Evolutionary conservation across 1,139 yeast genomes (phyloP).

Genomic region (Saccharomyces hybrid): DNA sequence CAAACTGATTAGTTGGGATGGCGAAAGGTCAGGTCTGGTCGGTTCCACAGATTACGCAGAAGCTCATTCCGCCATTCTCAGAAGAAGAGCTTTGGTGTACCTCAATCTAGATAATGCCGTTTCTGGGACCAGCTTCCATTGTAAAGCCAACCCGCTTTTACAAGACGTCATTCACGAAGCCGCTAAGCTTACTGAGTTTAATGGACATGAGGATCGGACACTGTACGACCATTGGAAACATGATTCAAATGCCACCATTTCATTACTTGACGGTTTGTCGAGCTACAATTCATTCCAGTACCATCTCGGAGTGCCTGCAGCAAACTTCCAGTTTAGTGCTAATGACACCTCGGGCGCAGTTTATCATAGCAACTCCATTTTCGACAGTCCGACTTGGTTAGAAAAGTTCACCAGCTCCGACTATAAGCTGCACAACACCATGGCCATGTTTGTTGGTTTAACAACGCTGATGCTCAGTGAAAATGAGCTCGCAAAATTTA

Average conservation of each 20-base stretch:
- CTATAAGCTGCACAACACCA: slow-evolving; percentile 44
- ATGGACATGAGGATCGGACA: slow-evolving; percentile 25
- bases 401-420: slow-evolving; percentile 47
- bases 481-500: slow-evolving; percentile 38
- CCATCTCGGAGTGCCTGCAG: slow-evolving; percentile 44
- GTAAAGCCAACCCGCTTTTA: slow-evolving; percentile 38
- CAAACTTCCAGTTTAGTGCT: slow-evolving; percentile 36
- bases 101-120: slow-evolving; percentile 42
- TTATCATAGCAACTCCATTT: slow-evolving; percentile 51
- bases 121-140: slow-evolving; percentile 35
- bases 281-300: slow-evolving; percentile 43
- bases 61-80: slow-evolving; percentile 30
- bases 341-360: slow-evolving; percentile 32
- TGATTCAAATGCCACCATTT: slow-evolving; percentile 25
- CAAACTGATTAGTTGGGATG: slow-evolving; percentile 47
- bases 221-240: slow-evolving; percentile 33
- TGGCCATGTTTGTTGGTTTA: slow-evolving; percentile 54
- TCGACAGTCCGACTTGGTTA: slow-evolving; percentile 53
- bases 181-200: slow-evolving; percentile 33
- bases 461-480: slow-evolving; percentile 47
- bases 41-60: slow-evolving; percentile 47
- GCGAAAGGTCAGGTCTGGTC: slow-evolving; percentile 38
- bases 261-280: slow-evolving; percentile 33
- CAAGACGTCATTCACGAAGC: slow-evolving; percentile 31
- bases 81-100: slow-evolving; percentile 36